These are phyloP conservation scores for Fusarium agapanthi DNA, from an alignment of 2,329 filamentous ascomycete species.

Conservation along the genomic window DNA sequence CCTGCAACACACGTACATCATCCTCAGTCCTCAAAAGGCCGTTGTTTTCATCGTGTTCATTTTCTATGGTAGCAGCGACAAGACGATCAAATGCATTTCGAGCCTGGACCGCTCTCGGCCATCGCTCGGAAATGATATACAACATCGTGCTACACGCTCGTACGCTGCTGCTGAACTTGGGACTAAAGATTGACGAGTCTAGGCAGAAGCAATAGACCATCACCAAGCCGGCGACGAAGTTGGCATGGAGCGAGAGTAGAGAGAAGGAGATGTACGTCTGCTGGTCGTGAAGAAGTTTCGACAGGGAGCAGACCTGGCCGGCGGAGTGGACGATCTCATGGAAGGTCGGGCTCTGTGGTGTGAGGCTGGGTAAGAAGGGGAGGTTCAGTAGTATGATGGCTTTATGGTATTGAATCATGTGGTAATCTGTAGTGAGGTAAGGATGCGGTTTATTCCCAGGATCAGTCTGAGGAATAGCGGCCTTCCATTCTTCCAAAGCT, in stretches of 20 bases:
- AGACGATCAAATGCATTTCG: background rate
- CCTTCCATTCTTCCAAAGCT: background rate
- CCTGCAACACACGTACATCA: background rate
- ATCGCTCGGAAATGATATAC: background rate
- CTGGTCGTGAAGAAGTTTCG: background rate
- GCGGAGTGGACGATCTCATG: background rate
- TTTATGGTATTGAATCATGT: background rate
- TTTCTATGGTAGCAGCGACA: background rate
- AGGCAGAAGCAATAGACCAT: conserved; percentile 7
- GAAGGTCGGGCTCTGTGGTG: background rate
- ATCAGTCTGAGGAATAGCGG: background rate
- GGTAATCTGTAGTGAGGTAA: background rate
- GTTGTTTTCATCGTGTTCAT: background rate
- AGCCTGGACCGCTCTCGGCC: background rate
- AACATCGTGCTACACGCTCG: background rate
- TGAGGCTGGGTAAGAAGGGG: background rate
- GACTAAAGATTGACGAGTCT: background rate
- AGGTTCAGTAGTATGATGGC: background rate
- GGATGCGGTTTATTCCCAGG: background rate
- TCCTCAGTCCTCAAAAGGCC: background rate
- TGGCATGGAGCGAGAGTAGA: background rate
- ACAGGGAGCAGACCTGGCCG: background rate
- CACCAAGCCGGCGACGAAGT: background rate
- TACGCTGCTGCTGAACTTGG: background rate
- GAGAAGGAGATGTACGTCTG: background rate